These are phyloP conservation scores for Guyanaporus albipodus DNA, from an alignment of 768 basidiomycete genomes.

Conservation along the genomic window DNA sequence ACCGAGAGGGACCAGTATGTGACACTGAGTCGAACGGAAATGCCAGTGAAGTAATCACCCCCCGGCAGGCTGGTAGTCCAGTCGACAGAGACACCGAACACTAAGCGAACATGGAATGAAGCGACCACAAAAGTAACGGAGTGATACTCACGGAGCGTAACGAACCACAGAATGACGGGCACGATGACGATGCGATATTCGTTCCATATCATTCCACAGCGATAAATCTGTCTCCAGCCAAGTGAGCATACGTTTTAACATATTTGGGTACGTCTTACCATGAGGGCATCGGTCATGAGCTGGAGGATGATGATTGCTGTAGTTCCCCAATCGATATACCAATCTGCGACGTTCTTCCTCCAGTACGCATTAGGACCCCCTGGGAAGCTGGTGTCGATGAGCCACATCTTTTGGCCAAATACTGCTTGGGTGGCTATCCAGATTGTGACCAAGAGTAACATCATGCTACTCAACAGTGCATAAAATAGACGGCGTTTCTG, in stretches of 20 bases:
- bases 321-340: constrained; percentile 25
- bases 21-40: constrained; percentile 7
- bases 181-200: background rate
- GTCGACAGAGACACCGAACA: constrained; percentile 9
- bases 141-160: background rate
- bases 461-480: constrained; percentile 20
- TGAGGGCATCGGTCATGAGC: constrained; percentile 15
- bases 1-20: constrained; percentile 10
- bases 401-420: constrained; percentile 36
- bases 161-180: background rate
- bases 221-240: constrained; percentile 27
- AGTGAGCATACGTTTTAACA: background rate
- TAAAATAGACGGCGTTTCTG: constrained; percentile 15
- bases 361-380: constrained; percentile 36
- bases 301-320: background rate
- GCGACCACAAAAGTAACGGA: background rate
- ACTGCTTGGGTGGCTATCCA: constrained; percentile 20
- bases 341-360: constrained; percentile 16
- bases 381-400: constrained; percentile 30
- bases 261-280: constrained; percentile 3
- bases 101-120: constrained; percentile 4
- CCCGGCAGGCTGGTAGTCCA: constrained; percentile 12
- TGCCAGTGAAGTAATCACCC: constrained; percentile 6
- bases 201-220: background rate
- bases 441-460: constrained; percentile 31